phyloP scores from a whole-genome alignment of 768 basidiomycete genomes.

The Nidularia pulvinata region DNA sequence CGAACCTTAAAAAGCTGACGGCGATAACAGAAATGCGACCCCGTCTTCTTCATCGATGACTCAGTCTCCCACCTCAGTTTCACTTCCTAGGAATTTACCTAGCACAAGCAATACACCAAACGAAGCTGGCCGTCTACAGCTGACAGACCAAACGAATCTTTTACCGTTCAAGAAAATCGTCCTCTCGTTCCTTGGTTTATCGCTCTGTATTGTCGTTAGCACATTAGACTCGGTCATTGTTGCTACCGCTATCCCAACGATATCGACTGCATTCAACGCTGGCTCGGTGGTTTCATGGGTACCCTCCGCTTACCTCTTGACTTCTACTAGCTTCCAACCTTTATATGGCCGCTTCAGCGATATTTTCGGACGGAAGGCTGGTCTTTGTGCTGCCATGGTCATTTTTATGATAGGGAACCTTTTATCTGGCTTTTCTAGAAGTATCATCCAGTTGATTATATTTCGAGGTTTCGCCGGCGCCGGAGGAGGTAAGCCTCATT shows the following conservation, averaged over 20 bases:
- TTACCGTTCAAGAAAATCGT: constrained; percentile 66
- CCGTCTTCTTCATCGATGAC: too few relatives aligned
- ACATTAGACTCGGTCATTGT: constrained; percentile 73
- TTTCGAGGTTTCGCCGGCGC: constrained; percentile 69
- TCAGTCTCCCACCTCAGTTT: too few relatives aligned
- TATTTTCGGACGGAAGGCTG: constrained; percentile 66
- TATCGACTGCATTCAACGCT: constrained; percentile 65
- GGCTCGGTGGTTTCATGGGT: constrained; percentile 71
- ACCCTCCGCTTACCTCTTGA: constrained; percentile 70
- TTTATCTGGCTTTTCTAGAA: constrained; percentile 64
- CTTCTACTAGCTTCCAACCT: constrained; percentile 64
- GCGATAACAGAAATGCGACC: too few relatives aligned
- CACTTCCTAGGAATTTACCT: too few relatives aligned
- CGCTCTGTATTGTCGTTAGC: constrained; percentile 60
- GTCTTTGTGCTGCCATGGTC: constrained; percentile 55
- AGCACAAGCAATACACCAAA: too few relatives aligned
- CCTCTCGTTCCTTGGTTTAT: constrained; percentile 59
- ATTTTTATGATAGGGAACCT: constrained; percentile 69
- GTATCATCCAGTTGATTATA: constrained; percentile 66
- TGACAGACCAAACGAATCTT: constrained; percentile 80
- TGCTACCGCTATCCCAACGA: constrained; percentile 73
- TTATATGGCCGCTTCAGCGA: constrained; percentile 64
- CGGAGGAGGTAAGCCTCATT: constrained; percentile 56
- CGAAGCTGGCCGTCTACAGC: too few relatives aligned
- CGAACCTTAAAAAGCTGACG: too few relatives aligned